Evolutionary conservation across 495 filamentous ascomycete genomes (phyloP), one percentile per base, ranked within the genome.

Genomic region (Staphylotrichum tortipilum): DNA sequence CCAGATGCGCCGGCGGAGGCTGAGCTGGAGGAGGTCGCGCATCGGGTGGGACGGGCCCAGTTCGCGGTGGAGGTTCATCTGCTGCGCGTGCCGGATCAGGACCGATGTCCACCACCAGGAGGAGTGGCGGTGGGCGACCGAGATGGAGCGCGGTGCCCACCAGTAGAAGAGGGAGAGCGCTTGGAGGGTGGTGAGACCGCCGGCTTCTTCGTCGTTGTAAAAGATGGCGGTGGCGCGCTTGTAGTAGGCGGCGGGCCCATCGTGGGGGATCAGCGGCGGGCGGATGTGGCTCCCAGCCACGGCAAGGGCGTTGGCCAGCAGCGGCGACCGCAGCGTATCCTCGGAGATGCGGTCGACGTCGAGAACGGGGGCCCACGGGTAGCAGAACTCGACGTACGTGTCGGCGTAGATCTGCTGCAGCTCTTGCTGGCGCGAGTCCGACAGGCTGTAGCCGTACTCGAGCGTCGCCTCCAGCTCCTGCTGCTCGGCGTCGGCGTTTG

Each of bases 21-120:
- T 54, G 18, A 57, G 41, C 28, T 66, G 44, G 26, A 65, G 43
- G 9, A 42, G 49, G 26, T 52, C 31, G n/a, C 49, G 49, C 4
- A 45, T 44, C 22, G 54, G 44, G 26, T 56, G 39, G 31, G 18
- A 33, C 3, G 49, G 48, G 21, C 54, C 19, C 19, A 49, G 54
- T n/a, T 67, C 62, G 3, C 60, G 62, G 33, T 68, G 66, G 14
- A 68, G 49, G 19, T 65, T 65, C 38, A 63, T 55, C 23, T 68
- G 66, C 42, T 68, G 66, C 44, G 62, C 63, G 41, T 67, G 64
- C 2, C 66, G 62, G 34, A 68, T 67, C 12, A 63, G 56, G 15
- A 67, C 62, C 22, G 62, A 61, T 0, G 66, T 67, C 66, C 66
- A 68, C 66, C 66, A 68, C 66, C 66, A 68, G 11, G 66, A 67